These are phyloP conservation scores for Spiraea crenata DNA, from an alignment of 331 rosid species.

Conservation along the genomic window DNA sequence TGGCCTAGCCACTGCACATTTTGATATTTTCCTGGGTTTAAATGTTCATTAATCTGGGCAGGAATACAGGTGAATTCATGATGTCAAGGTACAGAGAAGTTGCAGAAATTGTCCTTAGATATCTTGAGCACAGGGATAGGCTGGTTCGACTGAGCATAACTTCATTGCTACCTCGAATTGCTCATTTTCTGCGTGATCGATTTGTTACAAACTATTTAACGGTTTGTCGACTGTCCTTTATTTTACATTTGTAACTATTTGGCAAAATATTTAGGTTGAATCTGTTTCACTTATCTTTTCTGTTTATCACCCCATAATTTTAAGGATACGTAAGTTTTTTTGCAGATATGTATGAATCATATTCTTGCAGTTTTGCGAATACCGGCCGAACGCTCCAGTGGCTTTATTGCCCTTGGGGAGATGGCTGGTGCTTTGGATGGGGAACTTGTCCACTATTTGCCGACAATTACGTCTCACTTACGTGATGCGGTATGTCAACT, in stretches of 20 bases:
- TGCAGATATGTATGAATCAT: constrained; percentile 99
- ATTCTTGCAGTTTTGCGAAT: constrained; percentile 84
- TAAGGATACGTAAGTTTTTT: constrained; percentile 14
- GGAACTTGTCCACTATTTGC: constrained; percentile 85
- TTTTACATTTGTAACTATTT: constrained; percentile 20
- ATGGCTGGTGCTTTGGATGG: constrained; percentile 99
- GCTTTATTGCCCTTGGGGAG: constrained; percentile 97
- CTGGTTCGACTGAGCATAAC: constrained; percentile 99
- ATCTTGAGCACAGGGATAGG: constrained; percentile 86
- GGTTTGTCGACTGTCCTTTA: constrained; percentile 41
- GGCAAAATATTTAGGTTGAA: constrained; percentile 15
- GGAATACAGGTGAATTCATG: constrained; percentile 99
- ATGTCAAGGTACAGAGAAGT: constrained; percentile 99
- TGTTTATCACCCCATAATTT: background rate
- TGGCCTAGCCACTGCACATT: background rate
- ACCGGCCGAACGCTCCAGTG: constrained; percentile 97
- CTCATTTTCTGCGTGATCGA: constrained; percentile 96
- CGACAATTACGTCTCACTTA: constrained; percentile 74
- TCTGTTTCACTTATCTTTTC: constrained; percentile 1
- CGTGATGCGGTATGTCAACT: constrained; percentile 84
- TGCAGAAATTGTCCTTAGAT: constrained; percentile 93
- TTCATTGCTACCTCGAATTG: constrained; percentile 90
- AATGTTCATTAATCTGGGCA: constrained; percentile 34
- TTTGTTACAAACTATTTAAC: constrained; percentile 91
- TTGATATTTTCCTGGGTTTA: background rate